Evolutionary conservation across 176 grass and related monocot species (phyloP), one percentile per base, ranked within the genome.

Genomic region (Calamus simplicifolius): DNA sequence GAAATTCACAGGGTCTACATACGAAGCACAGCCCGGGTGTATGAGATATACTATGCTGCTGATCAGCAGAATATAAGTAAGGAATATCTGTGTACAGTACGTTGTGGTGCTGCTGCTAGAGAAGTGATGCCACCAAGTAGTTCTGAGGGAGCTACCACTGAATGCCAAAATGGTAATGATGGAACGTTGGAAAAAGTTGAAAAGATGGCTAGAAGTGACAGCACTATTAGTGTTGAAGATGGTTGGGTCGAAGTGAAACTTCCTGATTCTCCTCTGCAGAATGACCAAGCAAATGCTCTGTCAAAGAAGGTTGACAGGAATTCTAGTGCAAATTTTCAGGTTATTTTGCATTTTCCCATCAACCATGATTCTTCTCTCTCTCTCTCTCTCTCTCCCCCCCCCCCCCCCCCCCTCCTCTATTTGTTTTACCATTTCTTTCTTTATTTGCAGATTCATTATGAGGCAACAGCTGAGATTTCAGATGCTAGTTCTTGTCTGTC

Each of bases 391-490:
- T 38, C 31, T 10, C 31, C 10, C 31, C 2, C 31, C 5, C 29
- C 5, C 29, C 5, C 29, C 5, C 29, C 5, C 29, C 5, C 29
- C 5, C 29, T 30, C 29, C 29, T 30, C 1, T 30, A 30, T 27
- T 64, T 5, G 18, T 71, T 15, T 66, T 63, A 48, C 26, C 80
- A 19, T 80, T 19, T 63, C 69, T 61, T 74, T 21, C 19, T 18
- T 52, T n/a, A 58, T 58, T 71, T 69, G 50, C 70, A 98, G 94
- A 75, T 67, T 25, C 79, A 89, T 70, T 92, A 89, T 51, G 94
- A 92, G 87, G 94, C 88, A 76, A 98, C 84, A 64, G 94, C 94
- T 58, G 79, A 92, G 63, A 86, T 98, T 79, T 89, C 94, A 73
- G 88, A 98, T 76, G 76, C 69, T n/a, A n/a, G n/a, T 21, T 81